phyloP scores from a whole-genome alignment of 148 eudicot genomes.

The Chenopodium formosanum region DNA sequence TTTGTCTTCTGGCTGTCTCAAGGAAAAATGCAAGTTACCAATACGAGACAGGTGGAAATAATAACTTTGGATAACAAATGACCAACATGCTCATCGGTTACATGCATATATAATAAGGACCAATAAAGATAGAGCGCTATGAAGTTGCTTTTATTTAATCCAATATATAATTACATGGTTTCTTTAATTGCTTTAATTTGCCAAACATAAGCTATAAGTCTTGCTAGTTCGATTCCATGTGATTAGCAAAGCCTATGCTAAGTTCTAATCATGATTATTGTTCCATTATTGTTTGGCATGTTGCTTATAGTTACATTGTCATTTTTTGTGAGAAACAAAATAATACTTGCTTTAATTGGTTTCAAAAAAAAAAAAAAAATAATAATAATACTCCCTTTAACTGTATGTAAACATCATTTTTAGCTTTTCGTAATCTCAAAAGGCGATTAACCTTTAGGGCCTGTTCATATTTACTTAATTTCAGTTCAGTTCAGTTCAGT shows the following conservation, averaged over 20 bases:
- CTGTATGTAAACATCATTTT: too few relatives aligned
- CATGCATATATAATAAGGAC: not conserved
- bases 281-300: too few relatives aligned
- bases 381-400: too few relatives aligned
- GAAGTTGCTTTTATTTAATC: not conserved
- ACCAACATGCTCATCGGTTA: slow-evolving; percentile 18
- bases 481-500: too few relatives aligned
- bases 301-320: too few relatives aligned
- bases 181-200: not conserved
- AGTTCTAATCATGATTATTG: not conserved
- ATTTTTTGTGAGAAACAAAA: too few relatives aligned
- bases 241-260: not conserved
- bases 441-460: too few relatives aligned
- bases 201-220: not conserved
- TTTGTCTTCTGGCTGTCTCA: slow-evolving; percentile 18
- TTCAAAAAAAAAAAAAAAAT: too few relatives aligned
- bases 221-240: not conserved
- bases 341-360: too few relatives aligned
- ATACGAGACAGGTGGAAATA: not conserved
- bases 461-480: too few relatives aligned
- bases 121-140: slow-evolving; percentile 12
- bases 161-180: not conserved
- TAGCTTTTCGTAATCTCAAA: too few relatives aligned
- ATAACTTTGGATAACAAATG: not conserved
- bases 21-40: not conserved